Evolutionary conservation across 129 eudicot species (phyloP), one percentile per base, ranked within the genome.

Genomic region (Scalesia atractyloides): DNA sequence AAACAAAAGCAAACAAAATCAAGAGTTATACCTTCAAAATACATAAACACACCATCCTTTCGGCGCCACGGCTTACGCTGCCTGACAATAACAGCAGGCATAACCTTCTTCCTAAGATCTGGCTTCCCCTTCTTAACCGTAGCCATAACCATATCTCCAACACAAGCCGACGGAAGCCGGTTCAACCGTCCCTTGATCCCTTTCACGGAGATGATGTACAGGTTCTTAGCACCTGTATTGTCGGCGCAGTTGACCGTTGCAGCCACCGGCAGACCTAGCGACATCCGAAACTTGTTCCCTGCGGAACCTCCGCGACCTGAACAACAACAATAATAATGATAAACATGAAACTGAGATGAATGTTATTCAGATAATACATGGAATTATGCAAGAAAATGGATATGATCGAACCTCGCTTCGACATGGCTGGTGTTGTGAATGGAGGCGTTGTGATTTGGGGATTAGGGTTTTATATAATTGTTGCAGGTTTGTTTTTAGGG

Each of bases 41-140:
- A 94, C 98, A 94, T 94, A 76, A 71, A 94, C 10, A 94, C 98
- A 39, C 98, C 98, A 30, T 94, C 98, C 98, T 94, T 94, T 94
- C 98, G 90, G 82, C 98, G 95, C 97, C 97, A 94, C 0, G 98
- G 97, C 82, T 94, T 94, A 51, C 98, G 88, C 71, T 94, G 98
- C 63, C 98, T 86, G 59, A 94, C 97, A 51, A 94, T 84, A 64
- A 94, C 98, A 56, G 98, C 98, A 1, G 96, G 98, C 98, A 90
- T 94, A 50, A 94, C 98, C 80, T 94, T 94, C 96, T 94, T 94
- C 78, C 98, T 84, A 34, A 94, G 89, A 86, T 94, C 98, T 6
- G 98, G 98, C 85, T 94, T 94, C 5, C 98, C 98, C 54, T 94
- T 94, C 91, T 94, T 94, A 33, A 94, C 98, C 12, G 97, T 94